A percentile compares a stretch with the other conserved stretches of the same genome.
These are phyloP conservation scores for Sarocladium strictum DNA, from an alignment of 2,329 filamentous ascomycete genomes.

Conservation along the genomic window DNA sequence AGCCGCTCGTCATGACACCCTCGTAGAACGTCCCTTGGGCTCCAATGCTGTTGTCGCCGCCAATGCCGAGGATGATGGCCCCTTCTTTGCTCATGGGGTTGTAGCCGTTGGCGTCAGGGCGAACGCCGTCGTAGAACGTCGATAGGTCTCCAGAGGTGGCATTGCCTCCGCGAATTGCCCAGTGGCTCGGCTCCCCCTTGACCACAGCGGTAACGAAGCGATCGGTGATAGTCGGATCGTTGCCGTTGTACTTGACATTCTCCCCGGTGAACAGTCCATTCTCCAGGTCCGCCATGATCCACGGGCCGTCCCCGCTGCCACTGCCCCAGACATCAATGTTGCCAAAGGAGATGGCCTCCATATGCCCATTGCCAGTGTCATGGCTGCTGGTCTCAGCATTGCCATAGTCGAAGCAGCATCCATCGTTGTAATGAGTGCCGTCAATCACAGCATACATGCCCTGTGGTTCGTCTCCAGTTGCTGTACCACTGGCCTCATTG, in stretches of 20 bases:
- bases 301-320: conserved; percentile 54
- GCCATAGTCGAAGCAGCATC: conserved; percentile 53
- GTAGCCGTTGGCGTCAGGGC: conserved; percentile 53
- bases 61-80: conserved; percentile 59
- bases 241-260: conserved; percentile 36
- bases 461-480: conserved; percentile 48
- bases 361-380: conserved; percentile 57
- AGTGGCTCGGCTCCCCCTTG: conserved; percentile 50
- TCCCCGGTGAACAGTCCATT: conserved; percentile 58
- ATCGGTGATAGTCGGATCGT: conserved; percentile 43
- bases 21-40: conserved; percentile 61
- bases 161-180: conserved; percentile 55
- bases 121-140: conserved; percentile 55
- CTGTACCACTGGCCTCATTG: conserved; percentile 44
- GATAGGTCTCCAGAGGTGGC: conserved; percentile 47
- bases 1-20: conserved; percentile 57
- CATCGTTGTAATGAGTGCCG: conserved; percentile 52
- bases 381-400: conserved; percentile 46
- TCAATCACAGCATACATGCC: conserved; percentile 57
- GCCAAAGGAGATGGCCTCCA: conserved; percentile 65
- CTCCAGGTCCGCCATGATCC: conserved; percentile 65
- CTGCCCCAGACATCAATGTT: conserved; percentile 38
- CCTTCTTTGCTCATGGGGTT: conserved; percentile 60
- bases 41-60: conserved; percentile 57
- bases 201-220: conserved; percentile 52